These are phyloP conservation scores for Linaria vulgaris DNA, from an alignment of 257 asterid genomes.

Conservation along the genomic window DNA sequence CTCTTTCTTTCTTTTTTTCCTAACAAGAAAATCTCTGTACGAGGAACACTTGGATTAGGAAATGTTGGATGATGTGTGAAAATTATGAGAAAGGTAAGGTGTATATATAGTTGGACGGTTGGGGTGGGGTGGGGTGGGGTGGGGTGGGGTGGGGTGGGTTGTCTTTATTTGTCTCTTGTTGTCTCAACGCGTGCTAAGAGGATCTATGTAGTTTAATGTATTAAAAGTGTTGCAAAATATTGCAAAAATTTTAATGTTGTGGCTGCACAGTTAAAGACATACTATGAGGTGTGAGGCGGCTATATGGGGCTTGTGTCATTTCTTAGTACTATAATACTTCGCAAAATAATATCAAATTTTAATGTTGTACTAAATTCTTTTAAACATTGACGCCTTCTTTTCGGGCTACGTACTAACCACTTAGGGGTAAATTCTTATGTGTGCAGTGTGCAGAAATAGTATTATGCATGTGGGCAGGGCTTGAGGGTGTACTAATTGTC, in stretches of 20 bases:
- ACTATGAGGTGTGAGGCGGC: constrained; percentile 3
- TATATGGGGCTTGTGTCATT: neutral
- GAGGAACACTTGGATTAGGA: constrained; percentile 17
- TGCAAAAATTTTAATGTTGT: constrained; percentile 30
- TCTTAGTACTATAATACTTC: neutral
- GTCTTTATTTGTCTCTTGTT: constrained; percentile 30
- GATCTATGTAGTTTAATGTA: constrained; percentile 13
- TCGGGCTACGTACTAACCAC: neutral
- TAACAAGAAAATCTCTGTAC: constrained; percentile 28
- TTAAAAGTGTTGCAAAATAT: constrained; percentile 18
- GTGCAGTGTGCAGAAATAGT: neutral
- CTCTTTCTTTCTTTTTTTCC: too few relatives aligned
- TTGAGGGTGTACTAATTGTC: neutral
- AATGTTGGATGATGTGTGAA: constrained; percentile 21
- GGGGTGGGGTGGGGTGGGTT: neutral
- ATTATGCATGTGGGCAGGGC: constrained; percentile 1
- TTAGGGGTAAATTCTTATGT: neutral
- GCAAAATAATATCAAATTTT: too few relatives aligned
- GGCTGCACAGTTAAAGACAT: constrained; percentile 41
- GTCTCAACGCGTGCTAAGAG: constrained; percentile 56
- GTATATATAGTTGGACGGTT: constrained; percentile 22
- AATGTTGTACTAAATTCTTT: too few relatives aligned
- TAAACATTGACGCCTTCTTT: neutral
- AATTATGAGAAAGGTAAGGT: constrained; percentile 24
- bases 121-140: neutral